Evolutionary conservation across 2,329 filamentous ascomycete species (phyloP), one percentile per base, ranked within the genome.

Genomic region (Phialocephala subalpina): DNA sequence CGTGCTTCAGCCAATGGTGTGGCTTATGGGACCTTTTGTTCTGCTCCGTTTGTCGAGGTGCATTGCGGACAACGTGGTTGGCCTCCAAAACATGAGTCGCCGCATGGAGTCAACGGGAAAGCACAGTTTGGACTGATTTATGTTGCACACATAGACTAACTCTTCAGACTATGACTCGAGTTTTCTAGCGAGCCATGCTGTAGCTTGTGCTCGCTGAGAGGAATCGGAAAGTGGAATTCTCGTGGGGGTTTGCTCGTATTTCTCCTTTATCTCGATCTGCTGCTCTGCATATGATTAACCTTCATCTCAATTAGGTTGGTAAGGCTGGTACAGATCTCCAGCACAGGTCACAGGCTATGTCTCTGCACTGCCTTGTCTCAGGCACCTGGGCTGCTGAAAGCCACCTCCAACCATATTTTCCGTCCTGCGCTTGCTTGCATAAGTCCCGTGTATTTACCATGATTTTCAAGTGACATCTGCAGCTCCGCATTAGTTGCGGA

Each of bases 381-480:
- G 38, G 11, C 40, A 38, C 29, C 29, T 33, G 63, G 38, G 33
- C 33, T 59, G 36, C 57, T 56, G 33, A 53, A 64, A 47, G 25
- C 60, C 63, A 62, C 45, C 49, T 47, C 67, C 67, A 68, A 65
- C 65, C 62, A 71, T 58, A 49, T 33, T 29, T 63, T 66, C 69
- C 61, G 63, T 65, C 55, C 56, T 59, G 53, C 72, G 73, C 74
- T 67, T 75, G 68, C 66, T 67, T 74, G 74, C 73, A 75, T 72
- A 60, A 55, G 25, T 64, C 58, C 68, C 61, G 60, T 72, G 68
- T 61, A 63, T 69, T 67, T 65, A 68, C 64, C 60, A 69, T 70
- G 62, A 69, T 64, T 70, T 70, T 75, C 73, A 77, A 76, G 77
- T 80, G 77, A 79, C 77, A 79, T 76, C 77, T 80, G 77, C 76